These are phyloP conservation scores for Suillus subluteus DNA, from an alignment of 768 basidiomycete genomes.

Conservation along the genomic window DNA sequence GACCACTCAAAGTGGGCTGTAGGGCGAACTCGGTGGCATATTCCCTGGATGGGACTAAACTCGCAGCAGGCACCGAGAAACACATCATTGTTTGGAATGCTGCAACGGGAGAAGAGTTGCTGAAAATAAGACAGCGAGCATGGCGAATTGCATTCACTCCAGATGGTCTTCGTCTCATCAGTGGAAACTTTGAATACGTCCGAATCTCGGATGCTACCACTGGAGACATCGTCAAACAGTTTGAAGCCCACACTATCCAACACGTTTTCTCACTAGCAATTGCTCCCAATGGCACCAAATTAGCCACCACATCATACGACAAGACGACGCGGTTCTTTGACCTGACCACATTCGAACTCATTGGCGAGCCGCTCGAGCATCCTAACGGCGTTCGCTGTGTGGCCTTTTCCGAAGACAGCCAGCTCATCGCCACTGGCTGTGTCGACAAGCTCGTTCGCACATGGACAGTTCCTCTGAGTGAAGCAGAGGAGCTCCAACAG, in stretches of 20 bases:
- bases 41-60: neutral
- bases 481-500: neutral
- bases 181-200: neutral
- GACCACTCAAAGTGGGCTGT: neutral
- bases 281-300: neutral
- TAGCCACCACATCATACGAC: neutral
- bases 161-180: neutral
- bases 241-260: neutral
- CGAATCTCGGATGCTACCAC: neutral
- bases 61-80: conserved; percentile 10
- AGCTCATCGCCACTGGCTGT: neutral
- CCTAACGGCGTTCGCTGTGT: too few species aligned
- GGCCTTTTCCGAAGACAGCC: neutral
- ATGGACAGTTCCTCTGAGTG: neutral
- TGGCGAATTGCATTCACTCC: neutral
- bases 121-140: neutral
- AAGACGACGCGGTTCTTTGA: neutral
- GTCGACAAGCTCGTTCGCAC: neutral
- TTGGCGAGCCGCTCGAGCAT: neutral
- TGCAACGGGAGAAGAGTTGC: neutral
- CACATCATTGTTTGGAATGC: conserved; percentile 3
- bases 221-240: neutral
- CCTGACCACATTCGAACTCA: neutral
- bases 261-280: neutral
- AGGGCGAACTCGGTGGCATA: neutral